phyloP scores from a whole-genome alignment of 805 yeast species.

The Starmerella asiatica region DNA sequence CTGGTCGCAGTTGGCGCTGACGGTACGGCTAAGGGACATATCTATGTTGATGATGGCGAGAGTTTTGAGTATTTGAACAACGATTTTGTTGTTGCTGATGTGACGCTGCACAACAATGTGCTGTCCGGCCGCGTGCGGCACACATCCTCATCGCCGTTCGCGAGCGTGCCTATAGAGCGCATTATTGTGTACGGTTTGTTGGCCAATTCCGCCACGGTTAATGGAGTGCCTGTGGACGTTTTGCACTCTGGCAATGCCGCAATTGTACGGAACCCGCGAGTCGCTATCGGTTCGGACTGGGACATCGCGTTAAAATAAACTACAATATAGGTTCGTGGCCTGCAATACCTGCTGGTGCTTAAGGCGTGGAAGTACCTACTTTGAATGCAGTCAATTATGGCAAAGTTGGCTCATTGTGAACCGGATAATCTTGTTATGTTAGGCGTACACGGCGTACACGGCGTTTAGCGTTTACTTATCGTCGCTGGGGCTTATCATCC shows the following conservation, averaged over 20 bases:
- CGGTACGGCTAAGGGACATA: conserved; percentile 41
- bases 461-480: too few species aligned
- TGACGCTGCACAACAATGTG: conserved; percentile 26
- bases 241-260: conserved; percentile 15
- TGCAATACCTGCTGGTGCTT: too few species aligned
- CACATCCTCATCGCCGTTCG: conserved; percentile 5
- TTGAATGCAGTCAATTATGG: not conserved
- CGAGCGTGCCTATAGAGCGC: conserved; percentile 18
- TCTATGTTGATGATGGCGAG: conserved; percentile 80
- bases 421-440: too few species aligned
- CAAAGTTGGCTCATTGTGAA: too few species aligned
- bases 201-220: conserved; percentile 22
- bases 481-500: too few species aligned
- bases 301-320: conserved; percentile 21
- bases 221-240: conserved; percentile 7
- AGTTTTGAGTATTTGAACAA: conserved; percentile 43
- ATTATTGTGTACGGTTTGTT: conserved; percentile 26
- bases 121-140: conserved; percentile 13
- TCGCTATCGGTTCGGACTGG: conserved; percentile 40
- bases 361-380: not conserved
- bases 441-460: too few species aligned
- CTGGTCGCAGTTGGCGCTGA: conserved; percentile 40
- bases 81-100: conserved; percentile 35
- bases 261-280: conserved; percentile 39
- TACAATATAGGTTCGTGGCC: too few species aligned